These are phyloP conservation scores for Malania oleifera DNA, from an alignment of 164 flowering plant genomes.

Conservation along the genomic window DNA sequence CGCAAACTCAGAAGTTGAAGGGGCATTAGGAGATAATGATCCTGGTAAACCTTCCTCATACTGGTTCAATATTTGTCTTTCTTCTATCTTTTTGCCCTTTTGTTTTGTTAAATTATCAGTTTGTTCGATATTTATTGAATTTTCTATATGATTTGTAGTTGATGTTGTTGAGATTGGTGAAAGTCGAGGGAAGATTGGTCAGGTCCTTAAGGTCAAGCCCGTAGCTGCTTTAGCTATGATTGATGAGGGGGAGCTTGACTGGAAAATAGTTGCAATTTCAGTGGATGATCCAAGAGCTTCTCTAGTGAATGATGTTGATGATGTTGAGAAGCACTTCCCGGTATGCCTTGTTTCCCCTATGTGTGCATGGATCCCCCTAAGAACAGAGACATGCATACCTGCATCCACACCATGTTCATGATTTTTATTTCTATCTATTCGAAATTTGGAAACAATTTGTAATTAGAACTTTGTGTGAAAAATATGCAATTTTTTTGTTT, in stretches of 20 bases:
- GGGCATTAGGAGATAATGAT: constrained; percentile 93
- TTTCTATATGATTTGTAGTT: constrained; percentile 39
- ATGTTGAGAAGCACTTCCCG: constrained; percentile 96
- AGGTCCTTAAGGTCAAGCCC: constrained; percentile 83
- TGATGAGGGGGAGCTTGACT: constrained; percentile 98
- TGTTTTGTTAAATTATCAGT: not conserved
- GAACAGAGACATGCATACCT: too few species aligned
- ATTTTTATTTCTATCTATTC: not conserved
- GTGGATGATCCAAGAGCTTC: constrained; percentile 94
- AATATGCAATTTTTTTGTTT: too few species aligned
- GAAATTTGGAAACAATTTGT: too few species aligned
- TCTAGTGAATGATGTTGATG: constrained; percentile 80
- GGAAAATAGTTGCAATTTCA: constrained; percentile 98
- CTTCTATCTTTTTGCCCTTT: not conserved
- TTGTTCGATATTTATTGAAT: not conserved
- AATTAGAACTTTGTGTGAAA: too few species aligned
- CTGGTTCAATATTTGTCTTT: not conserved
- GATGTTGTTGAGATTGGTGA: constrained; percentile 99
- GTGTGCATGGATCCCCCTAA: too few species aligned
- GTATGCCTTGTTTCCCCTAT: constrained; percentile 31
- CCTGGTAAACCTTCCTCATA: constrained; percentile 33
- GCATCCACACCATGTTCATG: not conserved
- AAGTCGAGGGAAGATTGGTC: constrained; percentile 60
- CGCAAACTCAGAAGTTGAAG: constrained; percentile 83
- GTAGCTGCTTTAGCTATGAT: constrained; percentile 95